phyloP scores from a whole-genome alignment of 495 filamentous ascomycete genomes.

The Hypoxylon intermedium region DNA sequence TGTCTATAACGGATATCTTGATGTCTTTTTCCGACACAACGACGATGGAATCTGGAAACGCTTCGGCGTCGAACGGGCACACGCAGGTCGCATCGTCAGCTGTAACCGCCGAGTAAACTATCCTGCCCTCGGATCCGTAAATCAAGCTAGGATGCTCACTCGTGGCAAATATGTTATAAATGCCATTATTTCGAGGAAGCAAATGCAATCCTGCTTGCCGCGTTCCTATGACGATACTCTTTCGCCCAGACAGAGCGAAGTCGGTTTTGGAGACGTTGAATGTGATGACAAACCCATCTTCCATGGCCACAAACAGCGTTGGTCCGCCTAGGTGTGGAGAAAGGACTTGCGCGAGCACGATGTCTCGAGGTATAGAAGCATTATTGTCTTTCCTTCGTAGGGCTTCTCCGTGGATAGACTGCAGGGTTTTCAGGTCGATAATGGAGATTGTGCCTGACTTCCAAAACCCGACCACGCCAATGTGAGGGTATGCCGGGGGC shows the following conservation, averaged over 20 bases:
- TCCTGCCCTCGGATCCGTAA: conserved; percentile 83
- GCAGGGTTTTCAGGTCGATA: conserved; percentile 67
- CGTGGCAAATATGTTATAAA: conserved; percentile 88
- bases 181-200: conserved; percentile 66
- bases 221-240: conserved; percentile 84
- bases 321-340: conserved; percentile 57
- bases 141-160: conserved; percentile 94
- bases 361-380: conserved; percentile 79
- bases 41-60: conserved; percentile 80
- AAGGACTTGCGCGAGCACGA: conserved; percentile 78
- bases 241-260: conserved; percentile 70
- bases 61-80: conserved; percentile 80
- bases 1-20: conserved; percentile 83
- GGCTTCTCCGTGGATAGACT: conserved; percentile 54
- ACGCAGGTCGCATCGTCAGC: conserved; percentile 82
- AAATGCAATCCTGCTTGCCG: conserved; percentile 80
- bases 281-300: conserved; percentile 89
- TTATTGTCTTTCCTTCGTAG: conserved; percentile 65
- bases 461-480: conserved; percentile 86
- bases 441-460: conserved; percentile 75
- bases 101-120: conserved; percentile 95
- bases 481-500: conserved; percentile 47
- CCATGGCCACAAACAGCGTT: conserved; percentile 90
- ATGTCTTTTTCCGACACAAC: conserved; percentile 79
- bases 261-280: conserved; percentile 71